These are phyloP conservation scores for Phytophthora pistaciae DNA, from an alignment of 352 stramenopile genomes.

Conservation along the genomic window DNA sequence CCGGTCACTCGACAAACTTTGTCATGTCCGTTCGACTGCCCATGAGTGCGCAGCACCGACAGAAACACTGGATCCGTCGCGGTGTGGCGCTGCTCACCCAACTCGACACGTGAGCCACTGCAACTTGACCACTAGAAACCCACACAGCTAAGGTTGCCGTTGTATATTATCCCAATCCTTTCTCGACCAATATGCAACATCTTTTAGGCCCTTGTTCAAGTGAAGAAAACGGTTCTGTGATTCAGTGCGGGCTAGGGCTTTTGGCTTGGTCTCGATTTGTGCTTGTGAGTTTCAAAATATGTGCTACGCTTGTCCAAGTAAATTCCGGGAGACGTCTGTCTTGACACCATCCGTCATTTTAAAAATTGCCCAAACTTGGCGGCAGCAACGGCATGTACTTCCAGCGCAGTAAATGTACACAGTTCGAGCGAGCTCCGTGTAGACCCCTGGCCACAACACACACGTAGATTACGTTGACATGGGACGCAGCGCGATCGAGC, in stretches of 20 bases:
- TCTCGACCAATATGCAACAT: neutral
- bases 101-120: constrained; percentile 77
- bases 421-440: neutral
- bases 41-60: constrained; percentile 85
- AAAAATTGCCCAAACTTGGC: too few relatives aligned
- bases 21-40: constrained; percentile 95
- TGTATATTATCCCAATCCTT: neutral
- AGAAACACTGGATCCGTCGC: constrained; percentile 96
- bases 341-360: too few relatives aligned
- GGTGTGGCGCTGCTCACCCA: constrained; percentile 95
- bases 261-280: too few relatives aligned
- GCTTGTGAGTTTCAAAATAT: too few relatives aligned
- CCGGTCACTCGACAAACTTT: constrained; percentile 96
- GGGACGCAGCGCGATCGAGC: neutral
- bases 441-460: neutral
- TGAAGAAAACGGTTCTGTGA: too few relatives aligned
- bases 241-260: too few relatives aligned
- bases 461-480: constrained; percentile 6
- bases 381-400: neutral
- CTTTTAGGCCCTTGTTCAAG: too few relatives aligned
- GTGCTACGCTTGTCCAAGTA: too few relatives aligned
- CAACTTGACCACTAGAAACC: neutral
- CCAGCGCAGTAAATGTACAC: neutral
- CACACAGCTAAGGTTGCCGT: neutral
- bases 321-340: too few relatives aligned